phyloP scores from a whole-genome alignment of 441 rosid species.

The Adansonia madagascariensis region DNA sequence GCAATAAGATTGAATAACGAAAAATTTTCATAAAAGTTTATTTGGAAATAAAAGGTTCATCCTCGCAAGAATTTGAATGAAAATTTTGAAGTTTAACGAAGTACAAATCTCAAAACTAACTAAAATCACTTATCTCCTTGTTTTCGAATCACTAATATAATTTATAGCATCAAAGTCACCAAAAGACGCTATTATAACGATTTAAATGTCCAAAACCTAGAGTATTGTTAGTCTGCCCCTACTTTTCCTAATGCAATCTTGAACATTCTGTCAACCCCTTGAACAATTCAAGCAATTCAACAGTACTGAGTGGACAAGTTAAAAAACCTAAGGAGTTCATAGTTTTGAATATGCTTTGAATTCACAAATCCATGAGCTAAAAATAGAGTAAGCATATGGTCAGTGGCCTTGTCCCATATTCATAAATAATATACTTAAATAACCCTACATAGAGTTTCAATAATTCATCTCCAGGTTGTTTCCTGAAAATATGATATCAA shows the following conservation, averaged over 20 bases:
- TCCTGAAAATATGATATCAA: background rate
- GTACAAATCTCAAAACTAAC: background rate
- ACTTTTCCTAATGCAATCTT: background rate
- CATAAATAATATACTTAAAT: background rate
- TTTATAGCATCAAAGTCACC: background rate
- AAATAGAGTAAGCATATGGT: background rate
- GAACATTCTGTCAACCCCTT: constrained; percentile 5
- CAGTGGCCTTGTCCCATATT: background rate
- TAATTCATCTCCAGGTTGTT: background rate
- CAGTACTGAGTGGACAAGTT: background rate
- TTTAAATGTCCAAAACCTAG: constrained; percentile 3
- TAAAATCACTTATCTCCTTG: background rate
- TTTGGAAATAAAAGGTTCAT: background rate
- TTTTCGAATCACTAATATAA: background rate
- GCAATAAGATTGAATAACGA: background rate
- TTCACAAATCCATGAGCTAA: background rate
- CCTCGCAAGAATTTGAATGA: background rate
- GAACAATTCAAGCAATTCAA: constrained; percentile 21
- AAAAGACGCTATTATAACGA: background rate
- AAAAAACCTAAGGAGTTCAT: background rate
- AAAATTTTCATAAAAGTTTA: background rate
- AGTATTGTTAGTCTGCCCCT: background rate
- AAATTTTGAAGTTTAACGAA: background rate
- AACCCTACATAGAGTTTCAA: background rate
- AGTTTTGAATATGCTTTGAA: background rate